Base-by-base conservation (phyloP, 2,329 filamentous ascomycete genomes). In the Fusarium verticillioides region DNA sequence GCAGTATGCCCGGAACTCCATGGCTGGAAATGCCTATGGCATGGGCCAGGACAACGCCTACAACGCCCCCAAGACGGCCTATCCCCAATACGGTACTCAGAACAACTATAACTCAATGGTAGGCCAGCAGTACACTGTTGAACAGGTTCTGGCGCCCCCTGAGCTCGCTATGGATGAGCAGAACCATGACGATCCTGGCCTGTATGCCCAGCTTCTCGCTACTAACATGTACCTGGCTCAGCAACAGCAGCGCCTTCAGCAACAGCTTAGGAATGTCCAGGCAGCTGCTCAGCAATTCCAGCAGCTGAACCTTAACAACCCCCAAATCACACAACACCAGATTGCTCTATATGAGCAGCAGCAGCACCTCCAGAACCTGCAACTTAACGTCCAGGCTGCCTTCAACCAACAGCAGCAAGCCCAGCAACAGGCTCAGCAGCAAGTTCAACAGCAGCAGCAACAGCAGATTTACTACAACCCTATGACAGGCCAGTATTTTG, bases 221-320 rank as follows among this genome's bases (percentile, higher is more conserved):
- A 97, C 95, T 78, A 97, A 98, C 82, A 85, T 96, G 81, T 97
- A 97, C 80, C 88, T 99, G 57, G 94, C 95, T 44, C 94, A 97
- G 80, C 95, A 97, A 84, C 96, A 98, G 84, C 95, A 97, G 84
- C 93, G 94, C 73, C 90, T 98, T 59, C 95, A 98, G 84, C 95
- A 98, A 84, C 95, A 98, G 84, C 88, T 98, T 75, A 90, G 94
- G 76, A 93, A 86, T 74, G 91, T 98, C 30, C 96, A 96, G 78
- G 91, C 92, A 59, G 93, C 93, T 42, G 93, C 94, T 68, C 93
- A 95, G 83, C 93, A 95, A 82, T 93, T 95, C 79, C 93, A 95
- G 81, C 90, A 90, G 74, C 85, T 97, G 83, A 94, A 88, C 81
- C 81, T 97, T 66, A 91, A 87, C 79, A 84, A 84, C 59, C 78